Base-by-base conservation (phyloP, 495 filamentous ascomycete genomes). In the Penicillium robsamsonii region DNA sequence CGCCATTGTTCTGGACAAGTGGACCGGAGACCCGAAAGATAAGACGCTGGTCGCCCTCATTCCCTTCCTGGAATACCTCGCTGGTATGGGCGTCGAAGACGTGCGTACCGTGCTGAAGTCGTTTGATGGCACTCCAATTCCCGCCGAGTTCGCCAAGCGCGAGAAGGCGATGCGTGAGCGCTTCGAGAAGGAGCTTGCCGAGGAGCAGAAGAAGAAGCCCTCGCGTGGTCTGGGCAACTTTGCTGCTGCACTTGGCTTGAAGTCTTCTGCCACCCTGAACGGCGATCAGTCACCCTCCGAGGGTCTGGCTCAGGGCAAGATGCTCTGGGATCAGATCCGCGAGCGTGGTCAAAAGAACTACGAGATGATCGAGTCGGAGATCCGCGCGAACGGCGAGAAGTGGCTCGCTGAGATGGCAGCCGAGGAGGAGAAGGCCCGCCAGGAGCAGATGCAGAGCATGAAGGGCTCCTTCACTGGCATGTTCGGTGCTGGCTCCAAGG, bases 11-110 rank as follows among this genome's bases (percentile, higher is more conserved):
- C 79, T 98, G 42, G 84, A 88, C 27, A 89, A 89, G 62, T 98
- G 95, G 94, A 87, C 81, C 46, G 95, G 94, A 42, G 81, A 92
- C 50, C 74, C 84, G 33, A 82, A 86, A 56, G 92, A 97, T 70
- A 87, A 84, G 61, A 89, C 88, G 25, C 84, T 98, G 12, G 89
- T 98, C 33, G 81, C 85, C 6, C 74, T 96, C 40, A 93, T 98
- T 42, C 93, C 95, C 9, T 95, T 98, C 83, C 84, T 98, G 29
- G 94, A 98, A 75, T 96, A 95, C 71, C 82, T 97, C 56, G 89
- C 90, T 49, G 89, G 90, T n/a, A 96, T 97, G 90, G 85, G 88
- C 50, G 87, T 88, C 58, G 77, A 81, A 25, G 95, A 98, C 62
- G 88, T 92, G 18, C 87, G 94, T 22, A 81, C 86, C 37, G 86